Evolutionary conservation across 805 yeast species (phyloP).

Genomic region (Lipomyces sp.): DNA sequence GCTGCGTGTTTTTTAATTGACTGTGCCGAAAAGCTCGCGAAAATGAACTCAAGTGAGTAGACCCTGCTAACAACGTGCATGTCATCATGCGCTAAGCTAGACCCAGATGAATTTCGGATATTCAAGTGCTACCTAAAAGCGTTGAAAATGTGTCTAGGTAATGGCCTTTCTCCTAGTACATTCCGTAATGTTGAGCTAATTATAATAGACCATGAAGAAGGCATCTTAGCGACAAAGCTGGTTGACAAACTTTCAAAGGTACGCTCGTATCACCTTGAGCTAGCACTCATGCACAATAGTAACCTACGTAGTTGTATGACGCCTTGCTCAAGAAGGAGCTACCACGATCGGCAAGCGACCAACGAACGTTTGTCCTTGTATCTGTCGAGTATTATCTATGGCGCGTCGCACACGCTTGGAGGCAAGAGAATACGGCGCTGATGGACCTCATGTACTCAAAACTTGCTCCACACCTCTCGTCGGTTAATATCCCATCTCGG

Average conservation of each 20-base stretch:
- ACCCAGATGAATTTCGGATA: constrained; percentile 14
- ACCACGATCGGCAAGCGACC: neutral
- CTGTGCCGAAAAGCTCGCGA: constrained; percentile 21
- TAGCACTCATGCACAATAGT: neutral
- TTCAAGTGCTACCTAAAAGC: constrained; percentile 27
- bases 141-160: constrained; percentile 25
- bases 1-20: constrained; percentile 29
- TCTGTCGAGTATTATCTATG: constrained; percentile 20
- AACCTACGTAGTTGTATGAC: constrained; percentile 3
- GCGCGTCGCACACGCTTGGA: constrained; percentile 24
- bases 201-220: constrained; percentile 21
- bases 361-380: neutral
- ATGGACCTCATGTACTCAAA: constrained; percentile 26
- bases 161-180: neutral
- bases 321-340: neutral
- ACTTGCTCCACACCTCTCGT: constrained; percentile 8
- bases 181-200: neutral
- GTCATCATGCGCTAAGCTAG: neutral
- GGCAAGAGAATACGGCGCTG: constrained; percentile 17
- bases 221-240: constrained; percentile 15
- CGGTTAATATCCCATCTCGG: constrained; percentile 6
- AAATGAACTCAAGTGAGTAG: neutral
- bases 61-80: neutral
- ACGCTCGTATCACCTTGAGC: neutral
- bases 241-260: constrained; percentile 17